Base-by-base conservation (phyloP, 495 filamentous ascomycete genomes). In the Penicillium flavigenum region DNA sequence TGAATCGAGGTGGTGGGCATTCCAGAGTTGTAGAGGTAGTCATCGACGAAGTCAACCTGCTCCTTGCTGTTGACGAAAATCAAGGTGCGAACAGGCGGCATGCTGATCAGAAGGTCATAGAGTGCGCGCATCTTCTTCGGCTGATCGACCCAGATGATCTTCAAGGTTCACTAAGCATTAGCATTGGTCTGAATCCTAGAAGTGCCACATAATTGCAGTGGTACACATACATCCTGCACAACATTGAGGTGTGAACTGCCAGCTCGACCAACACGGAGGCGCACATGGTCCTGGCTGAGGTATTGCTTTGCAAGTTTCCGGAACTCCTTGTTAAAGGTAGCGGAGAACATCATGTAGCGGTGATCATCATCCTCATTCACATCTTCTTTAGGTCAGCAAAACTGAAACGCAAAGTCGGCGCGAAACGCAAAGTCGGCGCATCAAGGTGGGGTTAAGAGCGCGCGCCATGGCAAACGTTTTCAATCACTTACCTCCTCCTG, bases 291-390 rank as follows among this genome's bases (percentile, higher is more conserved):
- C 50, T 81, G 74, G 2, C 84, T 75, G 52, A 98, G 81, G 66
- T 90, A 88, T 10, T 87, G 75, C 42, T 81, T 82, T 7, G 92
- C 94, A 29, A 97, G 72, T 34, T 86, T 75, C 41, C 91, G 92
- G 62, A 87, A 85, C 0, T 74, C 69, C 74, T 87, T 89, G 20
- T 89, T 86, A 67, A 98, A 98, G 0, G 94, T 97, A 11, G 94
- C 94, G 2, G 91, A 96, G 61, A 97, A 97, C 82, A 98, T 91
- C 81, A 96, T 76, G 74, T 89, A 96, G 19, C 85, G 74, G 79
- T 91, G 79, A 52, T 92, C 88, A 5, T 85, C 88, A 62, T 96
- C 90, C 49, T 89, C 85, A 46, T 96, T 94, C 71, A 76, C 67
- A 71, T 84, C 79, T 83, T 58, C 31, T 48, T 31, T 44, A 24